A percentile compares a stretch with the other conserved stretches of the same genome.
Conservation (phyloP, 1,139 yeast species). For the Geotrichum reessii region DNA sequence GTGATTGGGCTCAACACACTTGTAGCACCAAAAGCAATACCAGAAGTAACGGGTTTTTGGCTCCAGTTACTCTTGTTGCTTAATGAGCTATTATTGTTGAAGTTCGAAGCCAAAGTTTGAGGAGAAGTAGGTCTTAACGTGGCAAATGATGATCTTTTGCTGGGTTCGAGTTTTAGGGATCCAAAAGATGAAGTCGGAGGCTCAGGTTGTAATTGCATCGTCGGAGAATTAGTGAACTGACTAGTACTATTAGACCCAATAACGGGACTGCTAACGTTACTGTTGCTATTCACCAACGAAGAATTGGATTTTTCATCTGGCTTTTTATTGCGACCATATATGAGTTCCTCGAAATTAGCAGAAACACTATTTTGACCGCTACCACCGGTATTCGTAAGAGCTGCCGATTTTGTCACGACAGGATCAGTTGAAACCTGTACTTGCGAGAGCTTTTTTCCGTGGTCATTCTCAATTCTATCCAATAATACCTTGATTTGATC, state of each 20-base stretch:
- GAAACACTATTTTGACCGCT: neutral
- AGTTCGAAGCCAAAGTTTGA: neutral
- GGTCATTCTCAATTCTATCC: slow-evolving; percentile 28
- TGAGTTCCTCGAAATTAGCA: slow-evolving; percentile 15
- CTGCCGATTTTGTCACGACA: neutral
- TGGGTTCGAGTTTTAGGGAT: slow-evolving; percentile 16
- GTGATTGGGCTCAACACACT: neutral
- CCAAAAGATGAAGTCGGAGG: slow-evolving; percentile 15
- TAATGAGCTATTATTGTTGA: neutral
- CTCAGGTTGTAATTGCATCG: neutral
- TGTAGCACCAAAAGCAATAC: neutral
- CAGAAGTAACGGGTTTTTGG: neutral
- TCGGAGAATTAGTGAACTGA: neutral
- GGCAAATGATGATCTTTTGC: neutral
- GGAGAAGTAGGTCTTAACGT: neutral
- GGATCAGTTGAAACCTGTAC: slow-evolving; percentile 14
- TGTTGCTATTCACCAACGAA: neutral
- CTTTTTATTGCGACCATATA: slow-evolving; percentile 17
- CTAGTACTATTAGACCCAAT: neutral
- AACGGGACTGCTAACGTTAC: neutral
- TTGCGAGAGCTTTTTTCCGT: slow-evolving; percentile 24
- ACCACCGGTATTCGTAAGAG: neutral
- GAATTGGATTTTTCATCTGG: neutral
- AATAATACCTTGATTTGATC: slow-evolving; percentile 34
- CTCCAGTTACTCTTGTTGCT: neutral